Conservation (phyloP, 2,329 filamentous ascomycete species). For the Alternaria atra region DNA sequence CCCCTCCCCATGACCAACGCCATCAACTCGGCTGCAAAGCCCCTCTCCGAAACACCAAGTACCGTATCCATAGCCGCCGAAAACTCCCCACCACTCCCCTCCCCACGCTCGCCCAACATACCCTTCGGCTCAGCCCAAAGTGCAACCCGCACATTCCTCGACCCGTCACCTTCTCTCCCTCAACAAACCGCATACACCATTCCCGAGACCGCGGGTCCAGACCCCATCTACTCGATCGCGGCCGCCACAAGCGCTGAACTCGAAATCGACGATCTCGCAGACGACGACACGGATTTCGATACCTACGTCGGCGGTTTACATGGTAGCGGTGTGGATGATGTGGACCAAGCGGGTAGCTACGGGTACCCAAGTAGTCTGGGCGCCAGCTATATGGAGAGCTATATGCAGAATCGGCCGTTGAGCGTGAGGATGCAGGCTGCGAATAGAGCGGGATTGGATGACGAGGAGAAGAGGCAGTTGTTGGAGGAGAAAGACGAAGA, state of each 20-base stretch:
- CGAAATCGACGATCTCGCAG: conserved; percentile 19
- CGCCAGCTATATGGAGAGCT: conserved; percentile 51
- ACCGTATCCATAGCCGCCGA: conserved; percentile 16
- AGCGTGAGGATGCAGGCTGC: conserved; percentile 48
- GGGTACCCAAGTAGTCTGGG: conserved; percentile 48
- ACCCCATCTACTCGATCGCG: conserved; percentile 32
- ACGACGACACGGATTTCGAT: conserved; percentile 36
- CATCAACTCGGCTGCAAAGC: conserved; percentile 34
- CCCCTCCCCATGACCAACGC: conserved; percentile 32
- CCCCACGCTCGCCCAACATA: conserved; percentile 23
- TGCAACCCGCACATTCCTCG: conserved; percentile 35
- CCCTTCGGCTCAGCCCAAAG: conserved; percentile 31
- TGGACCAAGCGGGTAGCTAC: conserved; percentile 46
- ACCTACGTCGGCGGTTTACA: conserved; percentile 49
- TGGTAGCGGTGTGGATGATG: conserved; percentile 46
- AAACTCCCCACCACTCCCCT: conserved; percentile 26
- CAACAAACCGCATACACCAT: conserved; percentile 18
- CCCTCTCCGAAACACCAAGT: conserved; percentile 25
- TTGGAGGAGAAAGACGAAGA: conserved; percentile 17
- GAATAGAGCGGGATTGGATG: conserved; percentile 39
- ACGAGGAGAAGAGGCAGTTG: conserved; percentile 34
- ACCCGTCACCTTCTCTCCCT: conserved; percentile 29
- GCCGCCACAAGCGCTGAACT: conserved; percentile 14
- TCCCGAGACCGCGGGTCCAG: conserved; percentile 26
- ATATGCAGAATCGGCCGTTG: conserved; percentile 48